These are phyloP conservation scores for Acanthamoeba lenticulata DNA, from an alignment of 208 protist genomes.

Conservation along the genomic window DNA sequence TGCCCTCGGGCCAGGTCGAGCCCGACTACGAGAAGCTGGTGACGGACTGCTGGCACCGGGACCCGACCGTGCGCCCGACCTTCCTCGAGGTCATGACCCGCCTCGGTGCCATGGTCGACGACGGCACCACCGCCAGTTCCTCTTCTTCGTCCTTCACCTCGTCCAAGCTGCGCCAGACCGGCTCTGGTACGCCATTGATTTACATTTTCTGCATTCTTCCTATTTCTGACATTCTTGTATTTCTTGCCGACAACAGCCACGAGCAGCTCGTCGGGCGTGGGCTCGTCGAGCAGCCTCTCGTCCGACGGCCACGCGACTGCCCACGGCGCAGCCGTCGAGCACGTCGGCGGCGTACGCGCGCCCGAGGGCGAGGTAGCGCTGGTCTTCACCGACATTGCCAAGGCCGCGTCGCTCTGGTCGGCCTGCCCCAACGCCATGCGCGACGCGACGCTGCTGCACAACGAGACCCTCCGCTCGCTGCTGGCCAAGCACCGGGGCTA, in stretches of 20 bases:
- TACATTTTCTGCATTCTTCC: background rate
- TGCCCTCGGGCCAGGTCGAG: background rate
- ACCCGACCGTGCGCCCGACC: conserved; percentile 56
- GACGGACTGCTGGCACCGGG: conserved; percentile 15
- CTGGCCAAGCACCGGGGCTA: background rate
- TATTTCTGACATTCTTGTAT: background rate
- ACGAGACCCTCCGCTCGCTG: background rate
- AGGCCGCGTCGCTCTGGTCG: conserved; percentile 34
- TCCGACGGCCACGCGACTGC: background rate
- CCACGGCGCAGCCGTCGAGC: background rate
- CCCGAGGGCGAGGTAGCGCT: conserved; percentile 43
- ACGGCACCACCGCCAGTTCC: background rate
- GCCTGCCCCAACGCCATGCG: conserved; percentile 21
- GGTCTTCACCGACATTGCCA: conserved; percentile 44
- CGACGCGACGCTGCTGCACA: conserved; percentile 62
- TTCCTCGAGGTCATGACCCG: conserved; percentile 62
- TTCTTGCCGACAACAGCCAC: background rate
- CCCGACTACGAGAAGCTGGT: background rate
- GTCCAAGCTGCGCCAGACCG: background rate
- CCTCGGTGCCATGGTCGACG: background rate
- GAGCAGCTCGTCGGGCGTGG: background rate
- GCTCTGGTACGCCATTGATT: background rate
- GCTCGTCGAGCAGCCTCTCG: background rate
- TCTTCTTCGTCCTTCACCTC: background rate
- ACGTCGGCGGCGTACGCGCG: background rate